phyloP scores from a whole-genome alignment of 2,329 filamentous ascomycete species.

The Xylariaceae sp. region DNA sequence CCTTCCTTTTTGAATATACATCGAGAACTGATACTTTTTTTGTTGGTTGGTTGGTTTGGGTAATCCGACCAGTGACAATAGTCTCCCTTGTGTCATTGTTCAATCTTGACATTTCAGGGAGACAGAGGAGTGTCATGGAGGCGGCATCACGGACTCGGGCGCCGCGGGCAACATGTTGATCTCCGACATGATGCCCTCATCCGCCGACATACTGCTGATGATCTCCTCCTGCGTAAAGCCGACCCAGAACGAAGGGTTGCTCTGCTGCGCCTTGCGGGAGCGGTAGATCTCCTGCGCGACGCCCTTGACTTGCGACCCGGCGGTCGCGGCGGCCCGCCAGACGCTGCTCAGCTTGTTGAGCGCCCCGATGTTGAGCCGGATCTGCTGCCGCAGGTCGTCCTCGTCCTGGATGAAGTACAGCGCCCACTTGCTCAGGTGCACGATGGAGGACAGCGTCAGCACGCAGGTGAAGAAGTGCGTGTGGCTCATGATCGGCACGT shows the following conservation, averaged over 20 bases:
- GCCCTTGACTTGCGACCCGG: constrained; percentile 75
- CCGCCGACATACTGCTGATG: constrained; percentile 60
- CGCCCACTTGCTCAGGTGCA: constrained; percentile 81
- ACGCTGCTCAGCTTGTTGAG: constrained; percentile 72
- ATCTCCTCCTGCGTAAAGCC: constrained; percentile 62
- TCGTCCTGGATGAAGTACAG: constrained; percentile 68
- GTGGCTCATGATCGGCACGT: constrained; percentile 73
- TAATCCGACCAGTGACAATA: not conserved
- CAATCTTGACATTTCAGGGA: too few species aligned
- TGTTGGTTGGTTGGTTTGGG: too few species aligned
- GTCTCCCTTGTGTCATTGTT: too few species aligned
- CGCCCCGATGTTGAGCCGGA: constrained; percentile 79
- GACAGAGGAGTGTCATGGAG: not conserved
- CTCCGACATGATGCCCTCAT: constrained; percentile 65
- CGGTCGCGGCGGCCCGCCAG: constrained; percentile 75
- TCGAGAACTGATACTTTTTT: not conserved
- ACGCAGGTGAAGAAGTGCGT: constrained; percentile 86
- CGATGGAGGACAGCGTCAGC: constrained; percentile 78
- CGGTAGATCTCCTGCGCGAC: constrained; percentile 80
- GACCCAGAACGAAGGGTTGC: constrained; percentile 61
- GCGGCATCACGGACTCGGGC: constrained; percentile 24
- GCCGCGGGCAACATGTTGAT: constrained; percentile 52
- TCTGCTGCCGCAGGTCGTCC: constrained; percentile 73
- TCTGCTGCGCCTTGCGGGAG: constrained; percentile 62
- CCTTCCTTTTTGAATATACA: not conserved